Conservation (phyloP, 257 asterid genomes). For the Voacanga thouarsii region DNA sequence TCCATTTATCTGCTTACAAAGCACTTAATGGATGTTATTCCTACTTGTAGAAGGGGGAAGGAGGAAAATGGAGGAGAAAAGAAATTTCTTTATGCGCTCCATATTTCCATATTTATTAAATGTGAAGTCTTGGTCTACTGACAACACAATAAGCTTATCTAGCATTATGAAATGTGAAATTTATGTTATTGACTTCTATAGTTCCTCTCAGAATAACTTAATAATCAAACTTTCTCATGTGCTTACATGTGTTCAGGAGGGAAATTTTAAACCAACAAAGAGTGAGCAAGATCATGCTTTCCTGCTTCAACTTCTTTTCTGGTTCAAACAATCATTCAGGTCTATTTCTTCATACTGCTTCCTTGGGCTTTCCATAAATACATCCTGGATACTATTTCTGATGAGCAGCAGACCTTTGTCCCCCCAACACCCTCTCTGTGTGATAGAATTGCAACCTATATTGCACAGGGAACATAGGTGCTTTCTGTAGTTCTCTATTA, state of each 20-base stretch:
- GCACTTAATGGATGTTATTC: neutral
- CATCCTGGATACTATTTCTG: conserved; percentile 11
- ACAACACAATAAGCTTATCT: neutral
- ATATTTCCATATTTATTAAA: neutral
- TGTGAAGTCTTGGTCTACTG: neutral
- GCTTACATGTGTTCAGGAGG: conserved; percentile 55
- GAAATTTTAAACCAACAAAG: conserved; percentile 69
- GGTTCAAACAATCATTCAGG: conserved; percentile 99
- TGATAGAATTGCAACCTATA: neutral
- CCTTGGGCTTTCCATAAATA: neutral
- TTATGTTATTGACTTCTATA: neutral
- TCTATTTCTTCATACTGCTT: conserved; percentile 20
- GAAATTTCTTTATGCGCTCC: neutral
- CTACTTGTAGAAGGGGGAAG: neutral
- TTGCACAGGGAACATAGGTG: neutral
- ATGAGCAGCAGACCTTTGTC: neutral
- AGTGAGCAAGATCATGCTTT: conserved; percentile 76
- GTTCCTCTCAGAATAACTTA: neutral
- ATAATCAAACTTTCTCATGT: conserved; percentile 25
- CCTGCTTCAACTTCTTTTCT: conserved; percentile 89
- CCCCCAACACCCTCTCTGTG: neutral
- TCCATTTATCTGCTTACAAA: neutral
- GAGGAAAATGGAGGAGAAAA: neutral
- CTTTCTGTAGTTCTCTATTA: neutral
- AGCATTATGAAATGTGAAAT: neutral